Evolutionary conservation across 768 basidiomycete genomes (phyloP), one percentile per base, ranked within the genome.

Genomic region (Flagelloscypha sp.): DNA sequence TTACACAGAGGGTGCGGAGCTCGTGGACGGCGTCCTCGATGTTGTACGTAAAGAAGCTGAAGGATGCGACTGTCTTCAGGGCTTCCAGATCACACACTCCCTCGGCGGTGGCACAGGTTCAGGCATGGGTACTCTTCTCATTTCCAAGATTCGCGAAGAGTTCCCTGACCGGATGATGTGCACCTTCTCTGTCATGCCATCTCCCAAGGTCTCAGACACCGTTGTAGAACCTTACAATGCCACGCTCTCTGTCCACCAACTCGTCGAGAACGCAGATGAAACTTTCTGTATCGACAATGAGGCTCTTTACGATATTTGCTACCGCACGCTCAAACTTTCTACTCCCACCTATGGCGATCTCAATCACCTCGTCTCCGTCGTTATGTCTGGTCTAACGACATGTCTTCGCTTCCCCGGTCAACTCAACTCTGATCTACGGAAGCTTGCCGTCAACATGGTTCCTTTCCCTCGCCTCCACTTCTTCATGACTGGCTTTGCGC

Each of bases 401-500:
- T 84, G 76, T 59, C 62, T 84, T 53, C 79, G 82, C 43, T 84
- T 84, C 79, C 82, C 82, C 41, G 82, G 82, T 61, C 82, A 82
- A 55, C 69, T 84, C 52, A 84, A 84, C 71, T 80, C 78, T 11
- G 82, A 84, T 55, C 68, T 84, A 24, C 65, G 83, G 50, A 84
- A 84, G 61, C 63, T 84, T 35, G 81, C 82, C 27, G 81, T 84
- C 52, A 84, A 84, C 71, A 78, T 84, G 79, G 79, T 94, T 56
- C 92, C 92, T 11, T 94, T 94, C 86, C 90, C 90, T 30, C 90
- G 93, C 81, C 85, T 99, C 16, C 94, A 99, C 65, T 98, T 98
- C 78, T 98, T 98, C 77, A 86, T 95, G 76, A 90, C 90, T 39
- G 92, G 94, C 41, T 94, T 81, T 46, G 93, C 93, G 41, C 93